Base-by-base conservation (phyloP, 2,329 filamentous ascomycete genomes). In the Aspergillus sp. region DNA sequence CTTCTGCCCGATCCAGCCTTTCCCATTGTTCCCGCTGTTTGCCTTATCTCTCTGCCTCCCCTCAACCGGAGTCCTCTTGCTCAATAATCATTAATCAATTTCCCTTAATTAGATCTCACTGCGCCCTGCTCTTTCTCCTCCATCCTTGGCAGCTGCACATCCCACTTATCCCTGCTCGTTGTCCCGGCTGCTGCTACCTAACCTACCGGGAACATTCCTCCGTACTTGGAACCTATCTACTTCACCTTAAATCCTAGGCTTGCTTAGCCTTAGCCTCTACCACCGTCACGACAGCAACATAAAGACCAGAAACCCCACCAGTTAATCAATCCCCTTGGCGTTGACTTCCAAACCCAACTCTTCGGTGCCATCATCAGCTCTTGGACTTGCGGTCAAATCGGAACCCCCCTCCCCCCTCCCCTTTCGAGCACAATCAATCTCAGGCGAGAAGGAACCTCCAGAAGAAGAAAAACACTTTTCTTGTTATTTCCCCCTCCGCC, bases 371-470 rank as follows among this genome's bases (percentile, higher is more conserved):
- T 16, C 20, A 18, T n/a, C 47, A 29, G 46, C 46, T 22, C 36
- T 49, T 53, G 42, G 46, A 57, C 39, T 52, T 36, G 24, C 51
- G 42, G 32, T 24, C 42, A 39, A 29, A 46, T 32, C 55, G 45
- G 50, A 39, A 22, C 31, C 55, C 55, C 55, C 52, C 36, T n/a
- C 22, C 29, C 45, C 55, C 55, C 47, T 47, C 26, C 31, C 29
- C 45, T 24, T 24, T 11, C 45, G 52, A 49, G 18, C 47, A 56
- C 18, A 49, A 20, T 18, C 51, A 57, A 52, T 57, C 42, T 20
- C 49, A 52, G 54, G 62, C 57, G 60, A 58, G 62, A 50, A 55
- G 51, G 61, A 56, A 58, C 36, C 45, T 50, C 56, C 54, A 59
- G 52, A 49, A 56, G 36, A 47, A 55, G 26, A 53, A 53, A 24